Percentiles rank a stretch among this genome's conserved stretches.
phyloP scores from a whole-genome alignment of 2,329 filamentous ascomycete species.

The Nothomitra cinnamomea region DNA sequence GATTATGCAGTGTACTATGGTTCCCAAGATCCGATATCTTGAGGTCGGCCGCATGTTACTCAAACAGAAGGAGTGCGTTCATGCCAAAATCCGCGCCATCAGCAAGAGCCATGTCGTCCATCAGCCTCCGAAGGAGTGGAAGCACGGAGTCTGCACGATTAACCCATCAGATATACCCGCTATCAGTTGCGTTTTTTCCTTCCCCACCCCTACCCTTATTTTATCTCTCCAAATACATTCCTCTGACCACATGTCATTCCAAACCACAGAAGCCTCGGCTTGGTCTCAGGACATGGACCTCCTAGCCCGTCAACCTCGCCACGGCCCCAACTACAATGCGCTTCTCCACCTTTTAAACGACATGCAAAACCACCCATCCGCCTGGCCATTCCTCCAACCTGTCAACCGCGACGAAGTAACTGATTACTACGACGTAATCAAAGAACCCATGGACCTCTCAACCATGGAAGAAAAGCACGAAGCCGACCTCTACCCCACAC shows the following conservation, averaged over 20 bases:
- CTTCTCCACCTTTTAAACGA: constrained; percentile 85
- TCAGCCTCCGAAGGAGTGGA: constrained; percentile 71
- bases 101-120: constrained; percentile 81
- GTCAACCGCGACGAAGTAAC: constrained; percentile 92
- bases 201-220: neutral
- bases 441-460: constrained; percentile 87
- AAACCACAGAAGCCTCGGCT: constrained; percentile 43
- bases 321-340: constrained; percentile 91
- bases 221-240: too few relatives aligned
- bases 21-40: constrained; percentile 85
- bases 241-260: neutral
- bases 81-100: constrained; percentile 86
- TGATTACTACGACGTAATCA: constrained; percentile 99
- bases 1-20: constrained; percentile 98
- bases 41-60: constrained; percentile 85
- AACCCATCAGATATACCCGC: constrained; percentile 76
- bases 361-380: constrained; percentile 80
- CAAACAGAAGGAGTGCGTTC: constrained; percentile 91
- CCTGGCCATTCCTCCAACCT: constrained; percentile 88
- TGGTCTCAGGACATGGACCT: constrained; percentile 99
- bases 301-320: constrained; percentile 80
- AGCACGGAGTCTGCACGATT: constrained; percentile 53
- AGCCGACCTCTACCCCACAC: constrained; percentile 75
- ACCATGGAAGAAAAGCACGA: constrained; percentile 96
- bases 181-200: constrained; percentile 37